These are phyloP conservation scores for Samsoniella hepiali DNA, from an alignment of 2,329 filamentous ascomycete species.

Conservation along the genomic window DNA sequence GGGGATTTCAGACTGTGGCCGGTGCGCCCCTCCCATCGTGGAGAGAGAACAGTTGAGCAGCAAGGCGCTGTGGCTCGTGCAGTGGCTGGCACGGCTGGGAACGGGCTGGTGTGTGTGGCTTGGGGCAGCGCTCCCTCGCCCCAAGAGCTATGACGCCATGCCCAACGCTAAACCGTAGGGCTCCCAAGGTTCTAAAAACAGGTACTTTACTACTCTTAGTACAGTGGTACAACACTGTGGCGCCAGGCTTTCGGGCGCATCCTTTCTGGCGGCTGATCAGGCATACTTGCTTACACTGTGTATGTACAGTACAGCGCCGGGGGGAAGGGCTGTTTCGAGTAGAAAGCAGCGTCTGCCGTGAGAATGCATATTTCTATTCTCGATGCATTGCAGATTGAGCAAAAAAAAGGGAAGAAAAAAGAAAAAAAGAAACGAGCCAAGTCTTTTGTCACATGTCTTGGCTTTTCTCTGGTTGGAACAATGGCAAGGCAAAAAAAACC, in stretches of 20 bases:
- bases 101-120: constrained; percentile 1
- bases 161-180: not conserved
- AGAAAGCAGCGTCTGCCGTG: not conserved
- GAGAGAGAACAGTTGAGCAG: not conserved
- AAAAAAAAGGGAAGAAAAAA: not conserved
- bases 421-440: not conserved
- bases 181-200: not conserved
- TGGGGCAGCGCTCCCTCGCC: not conserved
- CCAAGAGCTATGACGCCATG: constrained; percentile 5
- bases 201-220: not conserved
- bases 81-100: not conserved
- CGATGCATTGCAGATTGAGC: not conserved
- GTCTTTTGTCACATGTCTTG: not conserved
- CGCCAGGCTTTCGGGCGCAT: not conserved
- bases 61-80: constrained; percentile 5
- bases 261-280: not conserved
- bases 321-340: not conserved
- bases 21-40: not conserved
- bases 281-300: constrained; percentile 5
- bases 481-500: not conserved
- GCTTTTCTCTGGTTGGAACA: not conserved
- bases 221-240: not conserved
- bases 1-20: not conserved
- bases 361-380: not conserved
- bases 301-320: not conserved